Evolutionary conservation across 352 stramenopile genomes (phyloP).

Genomic region (Phytopythium mirpurense): DNA sequence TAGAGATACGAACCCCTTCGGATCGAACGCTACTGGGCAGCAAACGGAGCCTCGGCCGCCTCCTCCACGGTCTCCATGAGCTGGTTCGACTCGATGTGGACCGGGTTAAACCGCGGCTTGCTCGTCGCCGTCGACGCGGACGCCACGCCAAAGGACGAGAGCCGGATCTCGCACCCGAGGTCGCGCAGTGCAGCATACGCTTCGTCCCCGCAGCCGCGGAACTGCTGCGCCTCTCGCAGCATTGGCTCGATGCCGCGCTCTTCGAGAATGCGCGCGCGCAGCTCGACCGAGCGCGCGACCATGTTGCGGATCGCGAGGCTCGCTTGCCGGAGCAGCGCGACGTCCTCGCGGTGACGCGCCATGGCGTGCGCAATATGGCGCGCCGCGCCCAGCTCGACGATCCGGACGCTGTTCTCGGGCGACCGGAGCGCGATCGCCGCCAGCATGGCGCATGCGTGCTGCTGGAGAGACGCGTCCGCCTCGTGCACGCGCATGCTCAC

Average conservation of each 20-base stretch:
- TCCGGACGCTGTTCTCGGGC: slow-evolving; percentile 47
- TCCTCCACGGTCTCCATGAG: slow-evolving; percentile 48
- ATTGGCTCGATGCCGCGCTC: slow-evolving; percentile 56
- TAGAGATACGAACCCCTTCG: no score
- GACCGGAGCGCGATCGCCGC: slow-evolving; percentile 64
- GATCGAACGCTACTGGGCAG: slow-evolving; percentile 1
- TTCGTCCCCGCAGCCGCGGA: slow-evolving; percentile 68
- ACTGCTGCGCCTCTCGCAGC: slow-evolving; percentile 53
- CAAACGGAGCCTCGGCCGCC: slow-evolving; percentile 47
- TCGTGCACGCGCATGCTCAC: slow-evolving; percentile 50
- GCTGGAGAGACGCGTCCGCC: slow-evolving; percentile 48
- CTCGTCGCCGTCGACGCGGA: slow-evolving; percentile 10
- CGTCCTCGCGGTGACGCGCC: slow-evolving; percentile 34
- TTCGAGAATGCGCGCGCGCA: slow-evolving; percentile 58
- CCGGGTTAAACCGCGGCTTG: slow-evolving; percentile 57
- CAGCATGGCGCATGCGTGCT: slow-evolving; percentile 69
- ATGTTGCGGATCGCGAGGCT: slow-evolving; percentile 81
- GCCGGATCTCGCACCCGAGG: slow-evolving; percentile 61
- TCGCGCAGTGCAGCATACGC: slow-evolving; percentile 74
- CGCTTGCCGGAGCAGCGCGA: slow-evolving; percentile 55
- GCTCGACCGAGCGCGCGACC: slow-evolving; percentile 50
- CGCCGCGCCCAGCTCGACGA: slow-evolving; percentile 47
- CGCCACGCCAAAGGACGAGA: slow-evolving; percentile 45
- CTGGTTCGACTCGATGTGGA: slow-evolving; percentile 52
- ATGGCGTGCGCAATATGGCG: slow-evolving; percentile 51